Evolutionary conservation across 441 rosid genomes (phyloP).

Genomic region (Codiaeum variegatum): DNA sequence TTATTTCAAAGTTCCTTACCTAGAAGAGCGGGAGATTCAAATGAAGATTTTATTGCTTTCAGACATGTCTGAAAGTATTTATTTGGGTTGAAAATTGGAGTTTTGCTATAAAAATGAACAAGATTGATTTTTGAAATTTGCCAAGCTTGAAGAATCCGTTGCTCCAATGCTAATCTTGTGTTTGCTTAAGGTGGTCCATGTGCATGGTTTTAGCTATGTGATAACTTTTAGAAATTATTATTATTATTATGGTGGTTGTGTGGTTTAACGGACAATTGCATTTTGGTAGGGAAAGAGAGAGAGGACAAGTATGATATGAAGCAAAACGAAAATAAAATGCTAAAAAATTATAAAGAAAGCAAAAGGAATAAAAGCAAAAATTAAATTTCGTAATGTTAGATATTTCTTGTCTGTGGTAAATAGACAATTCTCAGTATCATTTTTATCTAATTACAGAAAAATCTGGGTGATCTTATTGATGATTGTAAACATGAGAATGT

Average conservation of each 20-base stretch:
- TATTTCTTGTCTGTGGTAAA: neutral
- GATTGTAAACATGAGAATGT: neutral
- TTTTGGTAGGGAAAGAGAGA: too few relatives aligned
- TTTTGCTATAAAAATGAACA: neutral
- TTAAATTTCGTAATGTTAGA: neutral
- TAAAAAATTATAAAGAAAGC: neutral
- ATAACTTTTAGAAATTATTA: neutral
- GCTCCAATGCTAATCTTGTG: neutral
- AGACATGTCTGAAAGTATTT: neutral
- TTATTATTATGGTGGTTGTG: neutral
- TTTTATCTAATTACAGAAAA: neutral
- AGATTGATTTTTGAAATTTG: neutral
- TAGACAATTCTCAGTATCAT: neutral
- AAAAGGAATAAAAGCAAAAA: neutral
- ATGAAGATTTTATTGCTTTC: neutral
- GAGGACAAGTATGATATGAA: conserved; percentile 1
- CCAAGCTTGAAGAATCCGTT: neutral
- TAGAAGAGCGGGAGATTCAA: neutral
- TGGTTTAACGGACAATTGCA: neutral
- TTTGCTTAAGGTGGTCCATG: neutral
- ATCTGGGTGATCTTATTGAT: neutral
- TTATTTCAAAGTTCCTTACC: neutral
- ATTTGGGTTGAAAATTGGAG: neutral
- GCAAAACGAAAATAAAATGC: neutral
- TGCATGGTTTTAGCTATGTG: neutral